Evolutionary conservation across 2,329 filamentous ascomycete genomes (phyloP).

Genomic region (Sporothrix curviconia): DNA sequence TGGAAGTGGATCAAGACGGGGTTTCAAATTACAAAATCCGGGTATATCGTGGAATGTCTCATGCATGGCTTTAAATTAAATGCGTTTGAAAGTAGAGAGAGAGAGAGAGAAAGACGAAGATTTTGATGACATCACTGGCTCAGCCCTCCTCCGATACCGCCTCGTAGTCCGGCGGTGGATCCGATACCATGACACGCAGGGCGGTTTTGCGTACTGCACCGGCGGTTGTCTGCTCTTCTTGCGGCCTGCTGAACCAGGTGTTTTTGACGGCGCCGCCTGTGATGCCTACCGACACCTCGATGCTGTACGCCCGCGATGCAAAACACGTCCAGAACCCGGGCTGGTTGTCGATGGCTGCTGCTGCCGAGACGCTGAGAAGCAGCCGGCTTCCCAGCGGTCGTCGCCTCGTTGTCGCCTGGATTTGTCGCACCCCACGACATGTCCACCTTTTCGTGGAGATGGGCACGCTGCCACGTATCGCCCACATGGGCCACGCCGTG

Average conservation of each 20-base stretch:
- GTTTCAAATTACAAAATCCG: too few species aligned
- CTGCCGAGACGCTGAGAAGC: not conserved
- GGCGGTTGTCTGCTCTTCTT: not conserved
- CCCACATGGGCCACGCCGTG: conserved; percentile 10
- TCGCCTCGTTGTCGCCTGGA: not conserved
- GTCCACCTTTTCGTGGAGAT: conserved; percentile 3
- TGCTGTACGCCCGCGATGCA: conserved; percentile 10
- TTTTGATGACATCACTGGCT: not conserved
- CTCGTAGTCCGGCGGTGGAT: conserved; percentile 7
- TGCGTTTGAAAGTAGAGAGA: too few species aligned
- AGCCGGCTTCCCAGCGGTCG: not conserved
- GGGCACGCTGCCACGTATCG: conserved; percentile 4
- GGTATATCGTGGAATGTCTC: too few species aligned
- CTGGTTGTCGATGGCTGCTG: not conserved
- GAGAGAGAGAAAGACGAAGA: not conserved
- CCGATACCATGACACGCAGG: not conserved
- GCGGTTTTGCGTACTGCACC: not conserved
- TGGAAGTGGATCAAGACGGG: too few species aligned
- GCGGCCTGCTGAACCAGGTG: not conserved
- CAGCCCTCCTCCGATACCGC: not conserved
- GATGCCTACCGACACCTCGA: conserved; percentile 12
- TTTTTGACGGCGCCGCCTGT: conserved; percentile 3
- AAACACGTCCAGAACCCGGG: conserved; percentile 12
- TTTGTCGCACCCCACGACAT: not conserved
- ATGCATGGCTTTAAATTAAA: too few species aligned